phyloP scores from a whole-genome alignment of 1,284 basidiomycete species.

The Leccinum solheimii region DNA sequence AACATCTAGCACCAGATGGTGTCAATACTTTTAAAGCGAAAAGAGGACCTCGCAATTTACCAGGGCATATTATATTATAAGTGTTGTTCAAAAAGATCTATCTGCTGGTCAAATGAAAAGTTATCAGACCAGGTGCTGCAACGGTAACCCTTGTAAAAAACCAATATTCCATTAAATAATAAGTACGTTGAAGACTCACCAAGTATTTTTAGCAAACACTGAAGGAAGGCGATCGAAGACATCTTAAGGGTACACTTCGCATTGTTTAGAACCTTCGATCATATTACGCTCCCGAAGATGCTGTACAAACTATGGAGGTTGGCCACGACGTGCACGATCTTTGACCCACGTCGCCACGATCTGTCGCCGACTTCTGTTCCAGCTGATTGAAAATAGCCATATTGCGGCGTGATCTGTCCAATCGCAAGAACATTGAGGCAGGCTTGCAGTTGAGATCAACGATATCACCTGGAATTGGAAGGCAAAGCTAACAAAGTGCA shows the following conservation, averaged over 20 bases:
- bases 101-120: background rate
- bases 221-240: background rate
- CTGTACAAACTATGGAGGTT: no score
- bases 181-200: constrained; percentile 4
- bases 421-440: background rate
- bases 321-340: no score
- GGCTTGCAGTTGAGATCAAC: no score
- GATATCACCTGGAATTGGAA: background rate
- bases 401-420: background rate
- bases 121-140: background rate
- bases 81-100: background rate
- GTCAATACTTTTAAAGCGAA: background rate
- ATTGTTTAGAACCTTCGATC: constrained; percentile 2
- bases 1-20: constrained; percentile 3
- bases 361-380: no score
- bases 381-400: no score
- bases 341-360: no score
- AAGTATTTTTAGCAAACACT: background rate
- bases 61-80: background rate
- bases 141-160: background rate
- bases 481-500: background rate
- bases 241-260: background rate
- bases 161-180: background rate
- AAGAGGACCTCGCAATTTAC: constrained; percentile 6
- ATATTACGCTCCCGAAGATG: no score